Percentiles rank a stretch among this genome's conserved stretches.
Evolutionary conservation across 2,329 filamentous ascomycete species (phyloP).

Genomic region (Cercospora sp.): DNA sequence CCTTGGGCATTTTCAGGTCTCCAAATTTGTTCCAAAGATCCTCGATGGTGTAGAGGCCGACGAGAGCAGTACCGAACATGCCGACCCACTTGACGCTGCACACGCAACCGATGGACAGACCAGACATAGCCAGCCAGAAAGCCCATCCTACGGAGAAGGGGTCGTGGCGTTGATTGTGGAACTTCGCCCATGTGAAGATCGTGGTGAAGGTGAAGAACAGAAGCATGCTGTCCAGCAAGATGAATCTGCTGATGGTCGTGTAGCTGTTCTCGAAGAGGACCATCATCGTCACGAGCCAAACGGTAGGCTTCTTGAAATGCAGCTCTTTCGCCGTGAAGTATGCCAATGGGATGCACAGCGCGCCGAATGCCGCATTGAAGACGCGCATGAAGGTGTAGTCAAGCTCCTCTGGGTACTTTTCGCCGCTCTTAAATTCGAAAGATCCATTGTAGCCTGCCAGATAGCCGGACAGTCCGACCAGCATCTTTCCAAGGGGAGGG

Average conservation of each 20-base stretch:
- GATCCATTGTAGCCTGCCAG: constrained; percentile 97
- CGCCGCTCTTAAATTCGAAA: constrained; percentile 99
- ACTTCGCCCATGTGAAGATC: constrained; percentile 94
- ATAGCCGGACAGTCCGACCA: constrained; percentile 93
- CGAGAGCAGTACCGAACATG: constrained; percentile 89
- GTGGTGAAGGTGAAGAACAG: constrained; percentile 98
- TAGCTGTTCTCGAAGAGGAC: constrained; percentile 99
- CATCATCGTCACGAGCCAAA: constrained; percentile 96
- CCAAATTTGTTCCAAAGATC: constrained; percentile 99
- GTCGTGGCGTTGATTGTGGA: constrained; percentile 81
- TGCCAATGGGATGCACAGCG: constrained; percentile 85
- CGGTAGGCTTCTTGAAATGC: constrained; percentile 78
- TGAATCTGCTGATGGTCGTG: constrained; percentile 97
- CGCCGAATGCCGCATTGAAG: constrained; percentile 95
- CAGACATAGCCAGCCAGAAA: constrained; percentile 88
- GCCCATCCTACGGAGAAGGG: constrained; percentile 93
- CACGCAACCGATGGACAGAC: constrained; percentile 93
- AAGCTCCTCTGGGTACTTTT: constrained; percentile 88
- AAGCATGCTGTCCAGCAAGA: constrained; percentile 97
- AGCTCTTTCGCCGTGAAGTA: constrained; percentile 94
- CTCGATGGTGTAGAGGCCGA: constrained; percentile 92
- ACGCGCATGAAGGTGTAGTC: constrained; percentile 98
- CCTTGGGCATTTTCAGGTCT: constrained; percentile 84
- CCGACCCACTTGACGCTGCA: constrained; percentile 99
- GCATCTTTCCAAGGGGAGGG: constrained; percentile 96